Conservation (phyloP, 306 rosid genomes). For the Psophocarpus tetragonolobus region DNA sequence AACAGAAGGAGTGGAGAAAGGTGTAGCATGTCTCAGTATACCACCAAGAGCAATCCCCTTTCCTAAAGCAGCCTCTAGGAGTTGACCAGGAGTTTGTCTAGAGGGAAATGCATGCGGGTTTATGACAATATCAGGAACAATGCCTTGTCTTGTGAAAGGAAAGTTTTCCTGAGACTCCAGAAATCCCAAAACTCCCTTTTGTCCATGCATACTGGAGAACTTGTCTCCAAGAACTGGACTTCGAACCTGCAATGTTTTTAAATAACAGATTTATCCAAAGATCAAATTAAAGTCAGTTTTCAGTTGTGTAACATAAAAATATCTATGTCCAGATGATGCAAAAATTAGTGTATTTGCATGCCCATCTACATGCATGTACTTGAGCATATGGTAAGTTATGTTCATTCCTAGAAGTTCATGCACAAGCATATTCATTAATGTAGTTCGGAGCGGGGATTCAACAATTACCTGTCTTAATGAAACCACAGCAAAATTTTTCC, state of each 20-base stretch:
- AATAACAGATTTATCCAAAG: constrained; percentile 14
- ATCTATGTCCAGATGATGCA: constrained; percentile 19
- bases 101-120: constrained; percentile 99
- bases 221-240: constrained; percentile 94
- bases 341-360: not conserved
- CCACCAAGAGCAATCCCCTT: constrained; percentile 90
- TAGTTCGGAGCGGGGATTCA: not conserved
- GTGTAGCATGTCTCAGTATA: constrained; percentile 69
- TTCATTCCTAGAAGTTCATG: not conserved
- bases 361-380: not conserved
- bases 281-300: constrained; percentile 2
- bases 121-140: constrained; percentile 95
- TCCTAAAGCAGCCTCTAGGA: constrained; percentile 93
- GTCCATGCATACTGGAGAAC: constrained; percentile 99
- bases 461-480: constrained; percentile 86
- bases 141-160: constrained; percentile 87
- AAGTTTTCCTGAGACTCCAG: constrained; percentile 93
- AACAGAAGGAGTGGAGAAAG: constrained; percentile 80
- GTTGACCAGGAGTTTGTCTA: constrained; percentile 97
- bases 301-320: constrained; percentile 30
- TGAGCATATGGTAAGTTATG: not conserved
- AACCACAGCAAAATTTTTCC: constrained; percentile 88
- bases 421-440: not conserved
- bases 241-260: constrained; percentile 65
- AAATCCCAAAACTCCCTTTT: constrained; percentile 94